Evolutionary conservation across 495 filamentous ascomycete species (phyloP).

Genomic region (Xylaria nigripes): DNA sequence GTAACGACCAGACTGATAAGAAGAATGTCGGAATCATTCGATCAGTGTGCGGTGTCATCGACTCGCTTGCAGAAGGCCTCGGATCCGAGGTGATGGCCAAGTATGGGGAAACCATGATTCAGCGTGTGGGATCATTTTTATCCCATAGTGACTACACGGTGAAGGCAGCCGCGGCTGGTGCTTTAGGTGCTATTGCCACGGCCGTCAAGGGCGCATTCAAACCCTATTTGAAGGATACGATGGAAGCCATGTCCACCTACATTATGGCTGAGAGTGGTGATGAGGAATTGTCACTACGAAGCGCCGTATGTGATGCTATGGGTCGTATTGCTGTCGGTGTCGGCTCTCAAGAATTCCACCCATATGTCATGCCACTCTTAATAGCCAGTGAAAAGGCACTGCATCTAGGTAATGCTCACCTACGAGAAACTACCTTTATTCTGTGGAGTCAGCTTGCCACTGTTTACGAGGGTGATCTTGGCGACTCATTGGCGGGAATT

Average conservation of each 20-base stretch:
- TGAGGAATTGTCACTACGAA: conserved; percentile 83
- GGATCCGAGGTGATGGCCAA: conserved; percentile 68
- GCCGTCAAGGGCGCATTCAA: conserved; percentile 75
- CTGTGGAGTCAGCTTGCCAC: conserved; percentile 91
- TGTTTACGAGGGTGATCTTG: conserved; percentile 87
- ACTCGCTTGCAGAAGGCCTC: conserved; percentile 85
- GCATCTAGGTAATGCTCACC: conserved; percentile 77
- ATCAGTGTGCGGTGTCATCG: conserved; percentile 82
- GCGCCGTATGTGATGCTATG: conserved; percentile 82
- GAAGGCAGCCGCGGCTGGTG: conserved; percentile 80
- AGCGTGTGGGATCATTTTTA: conserved; percentile 73
- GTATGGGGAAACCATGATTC: conserved; percentile 76
- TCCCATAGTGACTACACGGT: conserved; percentile 77
- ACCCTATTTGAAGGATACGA: conserved; percentile 81
- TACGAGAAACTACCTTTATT: conserved; percentile 93
- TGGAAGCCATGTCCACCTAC: conserved; percentile 76
- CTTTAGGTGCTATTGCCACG: conserved; percentile 80
- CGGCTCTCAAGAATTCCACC: conserved; percentile 76
- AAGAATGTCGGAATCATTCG: conserved; percentile 78
- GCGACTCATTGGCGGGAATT: conserved; percentile 75
- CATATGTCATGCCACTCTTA: conserved; percentile 84
- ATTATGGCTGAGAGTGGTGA: conserved; percentile 78
- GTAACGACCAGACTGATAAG: conserved; percentile 43
- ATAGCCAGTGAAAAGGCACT: conserved; percentile 84
- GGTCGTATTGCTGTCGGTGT: conserved; percentile 86